phyloP scores from a whole-genome alignment of 78 protist genomes.

The Dictyostelium capitatum region DNA sequence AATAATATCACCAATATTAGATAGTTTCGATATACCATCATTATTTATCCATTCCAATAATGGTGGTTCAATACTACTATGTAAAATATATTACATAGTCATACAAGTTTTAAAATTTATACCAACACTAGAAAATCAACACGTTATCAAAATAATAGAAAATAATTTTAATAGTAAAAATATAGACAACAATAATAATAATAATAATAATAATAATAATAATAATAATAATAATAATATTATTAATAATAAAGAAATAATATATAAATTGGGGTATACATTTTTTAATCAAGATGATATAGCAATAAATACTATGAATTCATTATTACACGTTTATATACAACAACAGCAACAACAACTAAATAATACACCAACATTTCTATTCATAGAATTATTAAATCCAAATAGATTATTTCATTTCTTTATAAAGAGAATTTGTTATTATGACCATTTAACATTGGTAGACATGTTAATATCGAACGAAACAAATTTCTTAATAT shows the following conservation, averaged over 20 bases:
- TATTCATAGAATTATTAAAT: background rate
- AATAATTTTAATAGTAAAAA: background rate
- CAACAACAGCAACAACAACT: background rate
- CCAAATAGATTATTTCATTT: constrained; percentile 22
- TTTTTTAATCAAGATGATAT: constrained; percentile 26
- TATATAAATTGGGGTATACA: background rate
- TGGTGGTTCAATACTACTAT: background rate
- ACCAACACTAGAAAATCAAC: background rate
- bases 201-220: background rate
- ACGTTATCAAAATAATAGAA: background rate
- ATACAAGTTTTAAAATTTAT: background rate
- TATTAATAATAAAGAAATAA: background rate
- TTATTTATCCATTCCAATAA: background rate
- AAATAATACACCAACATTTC: background rate
- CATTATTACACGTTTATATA: background rate
- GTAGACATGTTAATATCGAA: constrained; percentile 46
- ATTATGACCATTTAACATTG: constrained; percentile 30
- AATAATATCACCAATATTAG: background rate
- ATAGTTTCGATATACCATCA: background rate
- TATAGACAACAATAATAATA: background rate
- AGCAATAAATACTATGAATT: background rate
- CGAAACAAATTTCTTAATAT: constrained; percentile 42
- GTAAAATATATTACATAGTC: background rate
- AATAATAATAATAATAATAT: background rate
- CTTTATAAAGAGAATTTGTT: constrained; percentile 33